Conservation (phyloP, 768 basidiomycete genomes). For the Thelephora ganbajun region DNA sequence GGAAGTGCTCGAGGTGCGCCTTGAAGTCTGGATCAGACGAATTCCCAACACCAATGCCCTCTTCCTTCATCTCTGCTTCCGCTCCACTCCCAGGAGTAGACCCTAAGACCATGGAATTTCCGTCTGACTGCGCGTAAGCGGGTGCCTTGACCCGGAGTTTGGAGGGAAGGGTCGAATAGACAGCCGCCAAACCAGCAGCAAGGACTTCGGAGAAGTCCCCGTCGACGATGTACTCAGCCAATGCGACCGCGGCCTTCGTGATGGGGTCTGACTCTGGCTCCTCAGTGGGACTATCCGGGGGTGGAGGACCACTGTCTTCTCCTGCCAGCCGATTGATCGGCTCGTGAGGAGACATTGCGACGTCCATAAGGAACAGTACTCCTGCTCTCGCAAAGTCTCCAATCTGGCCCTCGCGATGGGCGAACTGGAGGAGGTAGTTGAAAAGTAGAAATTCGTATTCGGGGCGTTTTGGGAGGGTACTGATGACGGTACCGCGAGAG, state of each 20-base stretch:
- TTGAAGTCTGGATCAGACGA: constrained; percentile 67
- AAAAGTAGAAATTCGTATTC: constrained; percentile 95
- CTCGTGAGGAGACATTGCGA: constrained; percentile 79
- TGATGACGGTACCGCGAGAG: constrained; percentile 44
- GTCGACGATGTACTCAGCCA: constrained; percentile 88
- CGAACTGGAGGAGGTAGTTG: constrained; percentile 89
- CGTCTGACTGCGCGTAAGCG: constrained; percentile 22
- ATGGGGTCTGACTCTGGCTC: constrained; percentile 44
- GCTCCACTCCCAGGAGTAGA: constrained; percentile 33
- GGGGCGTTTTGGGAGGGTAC: constrained; percentile 41
- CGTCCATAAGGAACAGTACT: constrained; percentile 87
- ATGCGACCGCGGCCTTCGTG: constrained; percentile 70
- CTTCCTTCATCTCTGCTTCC: constrained; percentile 42
- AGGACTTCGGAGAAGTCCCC: constrained; percentile 99
- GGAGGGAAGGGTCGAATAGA: constrained; percentile 81
- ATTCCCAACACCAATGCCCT: constrained; percentile 59
- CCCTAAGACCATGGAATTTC: constrained; percentile 63
- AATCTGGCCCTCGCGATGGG: constrained; percentile 86
- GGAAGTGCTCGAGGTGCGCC: constrained; percentile 71
- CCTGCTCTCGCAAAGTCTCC: constrained; percentile 91
- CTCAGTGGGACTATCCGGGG: constrained; percentile 9
- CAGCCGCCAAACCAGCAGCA: constrained; percentile 83
- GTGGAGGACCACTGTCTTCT: constrained; percentile 14
- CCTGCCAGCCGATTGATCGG: constrained; percentile 26
- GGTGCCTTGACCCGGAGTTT: constrained; percentile 63